Evolutionary conservation across 495 filamentous ascomycete species (phyloP).

Genomic region (Lepraria neglecta): DNA sequence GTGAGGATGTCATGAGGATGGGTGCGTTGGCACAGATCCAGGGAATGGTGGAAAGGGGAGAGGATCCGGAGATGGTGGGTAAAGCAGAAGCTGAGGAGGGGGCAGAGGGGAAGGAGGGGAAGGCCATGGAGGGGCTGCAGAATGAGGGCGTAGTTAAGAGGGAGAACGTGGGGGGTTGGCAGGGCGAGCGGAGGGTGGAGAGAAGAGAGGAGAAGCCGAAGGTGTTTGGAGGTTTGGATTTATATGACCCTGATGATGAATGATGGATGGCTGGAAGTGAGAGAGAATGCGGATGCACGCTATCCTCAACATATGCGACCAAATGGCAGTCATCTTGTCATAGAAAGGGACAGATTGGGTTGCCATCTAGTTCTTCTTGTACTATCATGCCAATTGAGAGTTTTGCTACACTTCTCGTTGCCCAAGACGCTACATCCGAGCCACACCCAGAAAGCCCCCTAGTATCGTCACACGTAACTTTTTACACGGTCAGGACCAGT

Average conservation of each 20-base stretch:
- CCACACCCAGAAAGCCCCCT: background rate
- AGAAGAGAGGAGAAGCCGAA: slow-evolving; percentile 32
- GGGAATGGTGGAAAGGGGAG: slow-evolving; percentile 49
- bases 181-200: slow-evolving; percentile 27
- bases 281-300: background rate
- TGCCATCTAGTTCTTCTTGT: no score
- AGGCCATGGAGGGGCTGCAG: slow-evolving; percentile 25
- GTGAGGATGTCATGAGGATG: slow-evolving; percentile 52
- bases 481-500: slow-evolving; percentile 24
- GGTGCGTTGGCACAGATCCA: slow-evolving; percentile 58
- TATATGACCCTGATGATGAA: slow-evolving; percentile 31
- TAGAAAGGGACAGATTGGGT: no score
- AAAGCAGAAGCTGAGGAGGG: slow-evolving; percentile 25
- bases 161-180: slow-evolving; percentile 24
- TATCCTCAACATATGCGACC: background rate
- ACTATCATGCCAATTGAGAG: no score
- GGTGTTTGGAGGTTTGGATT: slow-evolving; percentile 33
- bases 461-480: background rate
- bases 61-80: slow-evolving; percentile 49
- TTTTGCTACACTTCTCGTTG: background rate
- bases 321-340: no score
- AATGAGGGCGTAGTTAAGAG: slow-evolving; percentile 12
- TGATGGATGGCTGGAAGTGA: background rate
- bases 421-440: background rate
- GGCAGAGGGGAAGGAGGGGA: slow-evolving; percentile 35